A percentile compares a stretch with the other conserved stretches of the same genome.
These are phyloP conservation scores for Acanthamoeba royreba DNA, from an alignment of 208 protist genomes.

Conservation along the genomic window DNA sequence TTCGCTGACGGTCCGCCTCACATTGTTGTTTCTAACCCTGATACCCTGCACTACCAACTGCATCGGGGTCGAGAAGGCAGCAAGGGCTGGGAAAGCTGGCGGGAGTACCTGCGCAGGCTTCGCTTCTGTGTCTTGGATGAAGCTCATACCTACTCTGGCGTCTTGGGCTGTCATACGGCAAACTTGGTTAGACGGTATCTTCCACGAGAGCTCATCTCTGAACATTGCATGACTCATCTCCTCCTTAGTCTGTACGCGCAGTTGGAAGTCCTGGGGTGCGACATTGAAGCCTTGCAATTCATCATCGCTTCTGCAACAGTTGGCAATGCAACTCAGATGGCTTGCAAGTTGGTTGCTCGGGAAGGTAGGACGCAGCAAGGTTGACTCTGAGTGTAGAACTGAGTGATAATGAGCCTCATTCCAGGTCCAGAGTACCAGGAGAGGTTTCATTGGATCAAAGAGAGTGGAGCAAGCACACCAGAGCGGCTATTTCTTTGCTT, in stretches of 20 bases:
- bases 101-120: background rate
- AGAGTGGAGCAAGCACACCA: background rate
- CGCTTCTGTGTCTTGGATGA: conserved; percentile 1
- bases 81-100: background rate
- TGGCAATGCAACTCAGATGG: background rate
- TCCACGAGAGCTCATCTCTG: background rate
- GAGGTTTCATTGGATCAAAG: background rate
- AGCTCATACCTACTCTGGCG: background rate
- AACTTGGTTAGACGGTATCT: background rate
- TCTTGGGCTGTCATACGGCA: background rate
- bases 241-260: background rate
- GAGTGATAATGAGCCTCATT: too few relatives aligned
- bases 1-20: background rate
- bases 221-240: background rate
- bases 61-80: background rate
- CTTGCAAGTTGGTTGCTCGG: background rate
- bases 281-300: background rate
- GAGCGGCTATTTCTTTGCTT: background rate
- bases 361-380: too few relatives aligned
- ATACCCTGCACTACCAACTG: background rate
- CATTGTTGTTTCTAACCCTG: background rate
- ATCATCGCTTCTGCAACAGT: background rate
- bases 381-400: too few relatives aligned
- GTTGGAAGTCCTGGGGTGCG: background rate
- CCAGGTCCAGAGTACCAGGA: too few relatives aligned